A percentile compares a stretch with the other conserved stretches of the same genome.
These are phyloP conservation scores for Saccharum hybrid DNA, from an alignment of 202 grass and related monocot species.

Conservation along the genomic window DNA sequence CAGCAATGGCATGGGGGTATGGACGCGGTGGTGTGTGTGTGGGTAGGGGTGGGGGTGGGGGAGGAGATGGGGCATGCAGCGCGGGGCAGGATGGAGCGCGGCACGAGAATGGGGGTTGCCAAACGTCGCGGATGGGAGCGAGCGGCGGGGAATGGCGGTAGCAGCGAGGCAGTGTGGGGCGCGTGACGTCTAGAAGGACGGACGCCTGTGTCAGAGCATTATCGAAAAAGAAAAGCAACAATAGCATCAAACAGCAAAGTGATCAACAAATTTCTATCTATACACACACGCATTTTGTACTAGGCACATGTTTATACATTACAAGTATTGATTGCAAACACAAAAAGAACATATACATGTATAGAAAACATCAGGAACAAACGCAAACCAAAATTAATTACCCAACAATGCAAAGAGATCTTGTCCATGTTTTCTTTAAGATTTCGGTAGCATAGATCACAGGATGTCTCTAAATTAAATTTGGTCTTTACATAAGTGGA, in stretches of 20 bases:
- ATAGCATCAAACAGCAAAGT: background rate
- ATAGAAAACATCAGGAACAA: background rate
- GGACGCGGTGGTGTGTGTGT: no score
- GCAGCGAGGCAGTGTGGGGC: no score
- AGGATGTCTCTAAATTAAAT: background rate
- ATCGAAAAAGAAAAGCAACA: background rate
- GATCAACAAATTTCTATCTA: background rate
- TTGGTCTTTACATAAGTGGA: background rate
- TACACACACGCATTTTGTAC: background rate
- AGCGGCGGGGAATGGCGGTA: no score
- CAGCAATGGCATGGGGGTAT: no score
- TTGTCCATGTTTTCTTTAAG: background rate
- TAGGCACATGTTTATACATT: background rate
- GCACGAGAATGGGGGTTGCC: no score
- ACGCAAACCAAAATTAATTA: no score
- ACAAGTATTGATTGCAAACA: background rate
- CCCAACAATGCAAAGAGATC: background rate
- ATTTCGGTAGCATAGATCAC: background rate
- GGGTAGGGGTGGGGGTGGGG: no score
- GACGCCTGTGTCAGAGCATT: no score
- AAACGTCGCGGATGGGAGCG: no score
- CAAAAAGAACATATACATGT: background rate
- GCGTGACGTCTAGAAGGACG: no score
- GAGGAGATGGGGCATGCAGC: no score
- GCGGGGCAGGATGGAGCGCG: no score